A percentile compares a stretch with the other conserved stretches of the same genome.
phyloP scores from a whole-genome alignment of 2,329 filamentous ascomycete genomes.

The Colletotrichum destructivum region DNA sequence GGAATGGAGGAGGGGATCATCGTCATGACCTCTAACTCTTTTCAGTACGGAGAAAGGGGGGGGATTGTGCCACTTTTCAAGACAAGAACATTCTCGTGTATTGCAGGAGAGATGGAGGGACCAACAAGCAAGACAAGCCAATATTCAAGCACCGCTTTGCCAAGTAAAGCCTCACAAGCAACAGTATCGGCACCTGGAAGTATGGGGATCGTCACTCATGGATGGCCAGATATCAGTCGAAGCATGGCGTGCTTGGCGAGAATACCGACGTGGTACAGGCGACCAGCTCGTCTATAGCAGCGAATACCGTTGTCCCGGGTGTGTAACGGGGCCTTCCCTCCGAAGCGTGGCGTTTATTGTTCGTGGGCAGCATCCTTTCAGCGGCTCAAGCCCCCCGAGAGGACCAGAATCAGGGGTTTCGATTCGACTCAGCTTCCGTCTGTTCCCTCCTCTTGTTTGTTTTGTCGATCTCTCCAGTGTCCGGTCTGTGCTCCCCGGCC shows the following conservation, averaged over 20 bases:
- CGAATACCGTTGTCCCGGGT: background rate
- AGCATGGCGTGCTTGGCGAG: slow-evolving; percentile 28
- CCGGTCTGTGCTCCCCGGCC: slow-evolving; percentile 12
- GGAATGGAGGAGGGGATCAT: background rate
- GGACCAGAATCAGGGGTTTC: background rate
- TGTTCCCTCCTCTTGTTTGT: slow-evolving; percentile 1
- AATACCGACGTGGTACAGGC: slow-evolving; percentile 4
- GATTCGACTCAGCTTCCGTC: slow-evolving; percentile 3
- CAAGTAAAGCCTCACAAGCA: background rate
- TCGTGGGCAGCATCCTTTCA: background rate
- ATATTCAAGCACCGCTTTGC: background rate
- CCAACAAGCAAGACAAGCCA: background rate
- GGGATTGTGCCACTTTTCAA: slow-evolving; percentile 5
- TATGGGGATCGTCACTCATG: slow-evolving; percentile 9
- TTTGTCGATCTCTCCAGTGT: slow-evolving; percentile 2
- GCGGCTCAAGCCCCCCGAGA: background rate
- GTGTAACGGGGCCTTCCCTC: background rate
- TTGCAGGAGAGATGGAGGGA: background rate
- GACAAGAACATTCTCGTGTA: background rate
- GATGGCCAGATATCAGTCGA: slow-evolving; percentile 5
- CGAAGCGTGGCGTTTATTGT: slow-evolving; percentile 10
- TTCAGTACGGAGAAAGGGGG: background rate
- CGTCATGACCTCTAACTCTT: background rate
- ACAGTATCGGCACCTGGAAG: slow-evolving; percentile 12
- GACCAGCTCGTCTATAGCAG: slow-evolving; percentile 9